phyloP scores from a whole-genome alignment of 495 filamentous ascomycete species.

The Lasiosphaeria miniovina region DNA sequence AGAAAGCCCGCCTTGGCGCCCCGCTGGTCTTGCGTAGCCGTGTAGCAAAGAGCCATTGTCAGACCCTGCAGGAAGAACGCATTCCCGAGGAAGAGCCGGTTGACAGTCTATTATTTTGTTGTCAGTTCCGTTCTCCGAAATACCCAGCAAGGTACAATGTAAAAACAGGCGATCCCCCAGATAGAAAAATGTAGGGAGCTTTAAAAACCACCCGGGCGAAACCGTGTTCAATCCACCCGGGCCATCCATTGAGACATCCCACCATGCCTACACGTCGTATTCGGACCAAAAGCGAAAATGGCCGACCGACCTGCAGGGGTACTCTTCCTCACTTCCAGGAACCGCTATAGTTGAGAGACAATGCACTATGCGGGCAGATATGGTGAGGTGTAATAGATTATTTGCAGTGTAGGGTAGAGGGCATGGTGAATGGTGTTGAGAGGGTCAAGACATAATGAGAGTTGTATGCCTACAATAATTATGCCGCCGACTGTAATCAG shows the following conservation, averaged over 20 bases:
- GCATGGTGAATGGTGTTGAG: not conserved
- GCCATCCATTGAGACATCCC: constrained; percentile 84
- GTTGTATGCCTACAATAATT: constrained; percentile 42
- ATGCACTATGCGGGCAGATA: constrained; percentile 92
- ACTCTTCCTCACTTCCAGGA: constrained; percentile 98
- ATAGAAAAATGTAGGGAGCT: constrained; percentile 75
- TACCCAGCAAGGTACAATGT: not conserved
- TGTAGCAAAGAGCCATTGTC: constrained; percentile 75
- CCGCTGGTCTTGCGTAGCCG: constrained; percentile 76
- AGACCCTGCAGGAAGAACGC: constrained; percentile 62
- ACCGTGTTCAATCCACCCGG: constrained; percentile 57
- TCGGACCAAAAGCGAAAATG: constrained; percentile 70
- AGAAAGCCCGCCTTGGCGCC: constrained; percentile 67
- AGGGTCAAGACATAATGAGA: constrained; percentile 11
- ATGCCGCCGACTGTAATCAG: constrained; percentile 40
- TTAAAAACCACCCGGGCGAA: constrained; percentile 67
- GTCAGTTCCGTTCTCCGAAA: constrained; percentile 16
- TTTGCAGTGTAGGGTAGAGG: constrained; percentile 7
- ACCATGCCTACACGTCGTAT: constrained; percentile 83
- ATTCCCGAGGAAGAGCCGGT: constrained; percentile 47
- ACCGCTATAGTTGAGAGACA: constrained; percentile 78
- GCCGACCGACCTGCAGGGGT: constrained; percentile 72
- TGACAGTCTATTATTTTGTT: constrained; percentile 37
- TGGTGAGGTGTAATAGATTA: constrained; percentile 59
- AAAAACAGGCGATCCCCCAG: constrained; percentile 6